These are phyloP conservation scores for Sordaria brevicollis DNA, from an alignment of 495 filamentous ascomycete species.

Conservation along the genomic window DNA sequence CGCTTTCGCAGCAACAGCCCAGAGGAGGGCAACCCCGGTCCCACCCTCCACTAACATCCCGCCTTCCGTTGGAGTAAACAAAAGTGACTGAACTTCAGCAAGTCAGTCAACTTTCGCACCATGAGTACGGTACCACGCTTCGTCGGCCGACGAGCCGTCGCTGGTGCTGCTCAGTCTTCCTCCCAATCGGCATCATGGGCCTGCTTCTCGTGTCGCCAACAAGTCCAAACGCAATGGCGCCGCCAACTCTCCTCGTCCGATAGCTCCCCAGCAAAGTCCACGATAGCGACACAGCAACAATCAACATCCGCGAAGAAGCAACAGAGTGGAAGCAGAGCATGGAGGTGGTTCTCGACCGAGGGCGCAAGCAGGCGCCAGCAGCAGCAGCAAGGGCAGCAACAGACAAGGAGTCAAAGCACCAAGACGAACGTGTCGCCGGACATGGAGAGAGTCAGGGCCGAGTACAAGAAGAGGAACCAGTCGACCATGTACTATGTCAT, in stretches of 20 bases:
- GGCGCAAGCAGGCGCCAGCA: slow-evolving; percentile 5
- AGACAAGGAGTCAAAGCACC: neutral
- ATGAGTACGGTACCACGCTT: slow-evolving; percentile 17
- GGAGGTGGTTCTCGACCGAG: slow-evolving; percentile 13
- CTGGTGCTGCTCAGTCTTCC: neutral
- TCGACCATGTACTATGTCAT: slow-evolving; percentile 64
- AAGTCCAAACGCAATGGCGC: neutral
- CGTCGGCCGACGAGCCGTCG: slow-evolving; percentile 1
- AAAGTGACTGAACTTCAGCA: neutral
- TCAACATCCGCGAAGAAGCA: slow-evolving; percentile 17
- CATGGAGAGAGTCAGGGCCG: slow-evolving; percentile 45
- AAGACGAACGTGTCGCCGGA: slow-evolving; percentile 21
- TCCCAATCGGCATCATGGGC: neutral
- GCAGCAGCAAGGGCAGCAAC: slow-evolving; percentile 10
- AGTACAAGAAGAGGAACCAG: slow-evolving; percentile 48
- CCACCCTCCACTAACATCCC: neutral
- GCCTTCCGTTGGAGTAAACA: neutral
- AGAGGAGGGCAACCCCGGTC: neutral
- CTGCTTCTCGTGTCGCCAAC: slow-evolving; percentile 5
- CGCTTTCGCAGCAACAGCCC: neutral
- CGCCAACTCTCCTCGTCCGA: neutral
- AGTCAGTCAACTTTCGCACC: neutral
- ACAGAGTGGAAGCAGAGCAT: neutral
- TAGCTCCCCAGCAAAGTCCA: slow-evolving; percentile 1
- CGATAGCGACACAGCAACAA: neutral